Conservation (phyloP, 139 green algal species). For the Diplosphaera chodatii region DNA sequence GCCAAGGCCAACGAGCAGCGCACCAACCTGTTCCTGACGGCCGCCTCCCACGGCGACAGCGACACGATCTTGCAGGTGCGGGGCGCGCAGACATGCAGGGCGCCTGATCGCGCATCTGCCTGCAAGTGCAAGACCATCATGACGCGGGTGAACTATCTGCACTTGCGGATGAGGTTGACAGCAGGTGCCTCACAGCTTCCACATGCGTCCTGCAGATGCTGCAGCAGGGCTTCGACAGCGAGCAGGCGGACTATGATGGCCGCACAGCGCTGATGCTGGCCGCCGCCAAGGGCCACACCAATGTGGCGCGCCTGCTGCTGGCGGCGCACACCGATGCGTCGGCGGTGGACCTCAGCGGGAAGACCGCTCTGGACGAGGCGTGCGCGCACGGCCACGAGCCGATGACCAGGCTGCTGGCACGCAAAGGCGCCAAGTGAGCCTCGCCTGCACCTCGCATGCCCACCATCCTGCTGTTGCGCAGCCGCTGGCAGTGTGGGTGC, state of each 20-base stretch:
- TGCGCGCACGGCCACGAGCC: conserved; percentile 32
- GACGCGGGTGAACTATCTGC: too few relatives aligned
- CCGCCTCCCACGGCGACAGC: conserved; percentile 23
- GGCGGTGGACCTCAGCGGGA: conserved; percentile 27
- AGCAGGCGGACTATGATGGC: conserved; percentile 42
- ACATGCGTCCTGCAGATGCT: conserved; percentile 39
- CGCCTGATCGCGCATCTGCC: too few relatives aligned
- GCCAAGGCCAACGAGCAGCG: conserved; percentile 31
- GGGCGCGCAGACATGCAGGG: too few relatives aligned
- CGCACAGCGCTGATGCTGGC: conserved; percentile 56
- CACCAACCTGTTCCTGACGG: conserved; percentile 37
- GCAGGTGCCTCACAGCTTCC: too few relatives aligned
- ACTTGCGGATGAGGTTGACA: too few relatives aligned
- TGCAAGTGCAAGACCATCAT: too few relatives aligned
- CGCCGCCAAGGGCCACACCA: conserved; percentile 23
- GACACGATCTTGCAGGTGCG: conserved; percentile 25
- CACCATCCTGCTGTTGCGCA: too few relatives aligned
- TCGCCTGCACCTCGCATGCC: too few relatives aligned
- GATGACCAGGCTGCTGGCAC: conserved; percentile 7
- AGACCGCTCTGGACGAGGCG: conserved; percentile 37
- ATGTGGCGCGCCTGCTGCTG: conserved; percentile 37
- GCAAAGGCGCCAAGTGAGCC: background rate
- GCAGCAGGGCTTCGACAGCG: conserved; percentile 36
- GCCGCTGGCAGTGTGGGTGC: too few relatives aligned
- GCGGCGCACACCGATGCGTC: conserved; percentile 16